Evolutionary conservation across 2,329 filamentous ascomycete species (phyloP).

Genomic region (Trichophyton simii): DNA sequence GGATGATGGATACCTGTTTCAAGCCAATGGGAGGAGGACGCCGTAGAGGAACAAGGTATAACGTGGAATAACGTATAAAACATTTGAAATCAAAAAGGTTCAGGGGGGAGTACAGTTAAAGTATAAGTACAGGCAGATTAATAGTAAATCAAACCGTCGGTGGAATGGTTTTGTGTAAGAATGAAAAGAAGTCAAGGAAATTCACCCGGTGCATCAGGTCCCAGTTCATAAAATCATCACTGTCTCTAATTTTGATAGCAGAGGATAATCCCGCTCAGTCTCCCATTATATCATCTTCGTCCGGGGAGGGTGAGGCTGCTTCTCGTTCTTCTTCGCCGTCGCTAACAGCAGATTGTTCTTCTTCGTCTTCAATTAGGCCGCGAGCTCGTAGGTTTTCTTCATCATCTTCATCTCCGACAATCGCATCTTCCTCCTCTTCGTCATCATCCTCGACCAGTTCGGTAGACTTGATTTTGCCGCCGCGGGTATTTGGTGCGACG

Average conservation of each 20-base stretch:
- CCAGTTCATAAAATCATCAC: slow-evolving; percentile 5
- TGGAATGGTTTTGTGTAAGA: not conserved
- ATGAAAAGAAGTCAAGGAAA: not conserved
- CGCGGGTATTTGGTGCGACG: slow-evolving; percentile 23
- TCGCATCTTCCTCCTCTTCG: slow-evolving; percentile 27
- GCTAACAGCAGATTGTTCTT: slow-evolving; percentile 16
- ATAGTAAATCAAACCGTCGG: not conserved
- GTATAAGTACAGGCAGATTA: not conserved
- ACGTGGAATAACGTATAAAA: not conserved
- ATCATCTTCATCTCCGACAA: slow-evolving; percentile 26
- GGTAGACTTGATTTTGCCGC: slow-evolving; percentile 22
- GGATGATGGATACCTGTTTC: not conserved
- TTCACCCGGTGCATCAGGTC: not conserved
- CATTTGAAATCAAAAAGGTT: not conserved
- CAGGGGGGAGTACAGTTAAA: not conserved
- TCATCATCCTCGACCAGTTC: slow-evolving; percentile 35
- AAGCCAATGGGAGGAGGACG: not conserved
- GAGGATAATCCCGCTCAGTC: slow-evolving; percentile 21
- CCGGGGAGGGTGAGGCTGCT: slow-evolving; percentile 15
- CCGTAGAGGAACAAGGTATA: not conserved
- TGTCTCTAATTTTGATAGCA: not conserved
- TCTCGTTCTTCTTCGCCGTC: slow-evolving; percentile 10
- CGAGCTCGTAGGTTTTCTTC: slow-evolving; percentile 28
- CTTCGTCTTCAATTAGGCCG: slow-evolving; percentile 26
- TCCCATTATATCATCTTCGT: slow-evolving; percentile 31